These are phyloP conservation scores for Puccinia horiana DNA, from an alignment of 1,284 basidiomycete species.

Conservation along the genomic window DNA sequence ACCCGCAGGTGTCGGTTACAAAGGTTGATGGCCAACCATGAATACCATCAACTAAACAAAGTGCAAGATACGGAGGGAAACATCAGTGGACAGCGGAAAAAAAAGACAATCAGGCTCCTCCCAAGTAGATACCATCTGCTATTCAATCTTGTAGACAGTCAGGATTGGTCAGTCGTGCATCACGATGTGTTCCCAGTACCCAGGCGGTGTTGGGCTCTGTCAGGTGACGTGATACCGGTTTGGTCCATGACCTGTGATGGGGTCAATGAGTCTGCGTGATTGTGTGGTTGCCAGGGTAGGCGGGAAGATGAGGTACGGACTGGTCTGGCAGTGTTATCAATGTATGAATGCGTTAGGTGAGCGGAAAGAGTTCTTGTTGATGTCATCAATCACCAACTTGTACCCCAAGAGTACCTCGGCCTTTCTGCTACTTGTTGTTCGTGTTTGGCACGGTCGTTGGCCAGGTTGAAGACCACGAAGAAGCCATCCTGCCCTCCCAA, in stretches of 20 bases:
- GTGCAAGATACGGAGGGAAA: no score
- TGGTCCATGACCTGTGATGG: background rate
- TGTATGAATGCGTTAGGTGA: background rate
- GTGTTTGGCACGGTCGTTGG: background rate
- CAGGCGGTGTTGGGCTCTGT: no score
- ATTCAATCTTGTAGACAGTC: no score
- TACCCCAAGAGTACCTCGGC: background rate
- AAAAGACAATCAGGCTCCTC: no score
- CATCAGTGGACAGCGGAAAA: no score
- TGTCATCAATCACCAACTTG: conserved; percentile 30
- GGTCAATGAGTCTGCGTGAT: background rate
- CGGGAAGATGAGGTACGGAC: background rate
- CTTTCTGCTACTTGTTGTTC: conserved; percentile 8
- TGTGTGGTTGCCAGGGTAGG: conserved; percentile 6
- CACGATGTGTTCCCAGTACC: no score
- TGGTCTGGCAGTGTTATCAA: background rate
- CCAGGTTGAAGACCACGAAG: background rate
- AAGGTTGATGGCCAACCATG: no score
- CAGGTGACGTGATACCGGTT: background rate
- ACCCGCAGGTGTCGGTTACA: no score
- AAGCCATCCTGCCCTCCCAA: background rate
- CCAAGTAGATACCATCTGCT: no score
- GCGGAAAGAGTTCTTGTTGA: background rate
- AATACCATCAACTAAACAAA: no score
- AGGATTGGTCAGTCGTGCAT: no score